Percentiles rank a stretch among this genome's conserved stretches.
Conservation (phyloP, 345 rosid species). For the Sisymbrium altissimum region DNA sequence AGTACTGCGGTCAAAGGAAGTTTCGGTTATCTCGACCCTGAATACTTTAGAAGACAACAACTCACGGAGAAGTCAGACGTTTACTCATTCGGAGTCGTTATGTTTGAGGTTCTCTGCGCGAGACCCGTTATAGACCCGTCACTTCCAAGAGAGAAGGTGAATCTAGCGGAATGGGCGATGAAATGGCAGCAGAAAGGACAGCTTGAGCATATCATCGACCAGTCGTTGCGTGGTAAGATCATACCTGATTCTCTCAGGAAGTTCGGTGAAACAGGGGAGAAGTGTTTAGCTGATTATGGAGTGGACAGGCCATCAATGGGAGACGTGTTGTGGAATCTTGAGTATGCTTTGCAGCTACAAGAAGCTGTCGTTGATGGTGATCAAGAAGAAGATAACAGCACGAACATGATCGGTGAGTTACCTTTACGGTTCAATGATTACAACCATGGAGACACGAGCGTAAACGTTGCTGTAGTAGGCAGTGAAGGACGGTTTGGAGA, state of each 20-base stretch:
- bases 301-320: slow-evolving; percentile 87
- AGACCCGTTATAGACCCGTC: slow-evolving; percentile 90
- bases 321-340: slow-evolving; percentile 90
- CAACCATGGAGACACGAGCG: slow-evolving; percentile 40
- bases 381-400: slow-evolving; percentile 68
- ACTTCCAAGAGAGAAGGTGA: slow-evolving; percentile 85
- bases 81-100: slow-evolving; percentile 89
- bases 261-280: slow-evolving; percentile 85
- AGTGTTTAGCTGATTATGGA: slow-evolving; percentile 81
- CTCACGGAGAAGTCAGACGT: slow-evolving; percentile 87
- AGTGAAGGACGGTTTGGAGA: slow-evolving; percentile 32
- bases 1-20: slow-evolving; percentile 97
- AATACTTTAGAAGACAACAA: slow-evolving; percentile 87
- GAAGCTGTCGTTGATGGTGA: slow-evolving; percentile 55
- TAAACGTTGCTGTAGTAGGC: slow-evolving; percentile 14
- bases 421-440: slow-evolving; percentile 52
- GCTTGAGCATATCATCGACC: slow-evolving; percentile 73
- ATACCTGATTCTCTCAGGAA: slow-evolving; percentile 70
- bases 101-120: slow-evolving; percentile 92
- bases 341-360: slow-evolving; percentile 82
- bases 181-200: slow-evolving; percentile 85
- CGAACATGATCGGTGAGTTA: slow-evolving; percentile 66
- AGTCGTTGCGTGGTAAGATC: slow-evolving; percentile 54
- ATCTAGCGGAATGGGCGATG: slow-evolving; percentile 95
- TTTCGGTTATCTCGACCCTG: slow-evolving; percentile 89